Evolutionary conservation across 805 yeast genomes (phyloP).

Genomic region (Wickerhamiella lipophila): DNA sequence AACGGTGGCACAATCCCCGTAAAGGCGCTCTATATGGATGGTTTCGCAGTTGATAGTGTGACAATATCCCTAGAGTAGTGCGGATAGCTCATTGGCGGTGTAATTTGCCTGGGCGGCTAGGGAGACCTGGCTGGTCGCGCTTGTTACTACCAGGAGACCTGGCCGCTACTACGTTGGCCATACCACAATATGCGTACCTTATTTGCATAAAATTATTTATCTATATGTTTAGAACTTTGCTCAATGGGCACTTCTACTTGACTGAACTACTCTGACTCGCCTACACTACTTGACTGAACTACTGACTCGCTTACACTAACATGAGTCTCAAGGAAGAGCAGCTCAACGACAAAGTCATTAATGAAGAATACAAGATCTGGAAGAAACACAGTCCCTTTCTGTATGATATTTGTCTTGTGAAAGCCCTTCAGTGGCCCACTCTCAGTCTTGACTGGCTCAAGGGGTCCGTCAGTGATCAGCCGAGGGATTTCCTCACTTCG

Average conservation of each 20-base stretch:
- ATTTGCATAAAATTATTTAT: no score
- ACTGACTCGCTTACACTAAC: neutral
- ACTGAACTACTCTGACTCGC: no score
- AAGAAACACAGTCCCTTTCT: slow-evolving; percentile 50
- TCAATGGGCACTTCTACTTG: no score
- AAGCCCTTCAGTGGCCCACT: slow-evolving; percentile 50
- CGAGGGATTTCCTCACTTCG: slow-evolving; percentile 26
- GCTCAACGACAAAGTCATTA: slow-evolving; percentile 16
- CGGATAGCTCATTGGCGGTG: no score
- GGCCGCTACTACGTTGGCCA: no score
- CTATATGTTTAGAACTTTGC: no score
- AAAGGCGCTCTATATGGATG: neutral
- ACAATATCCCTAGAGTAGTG: neutral
- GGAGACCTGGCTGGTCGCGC: no score
- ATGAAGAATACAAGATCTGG: slow-evolving; percentile 43
- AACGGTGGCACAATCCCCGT: neutral
- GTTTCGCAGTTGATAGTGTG: neutral
- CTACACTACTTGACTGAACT: no score
- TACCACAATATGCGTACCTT: no score
- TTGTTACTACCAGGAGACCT: no score
- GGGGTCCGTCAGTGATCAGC: neutral
- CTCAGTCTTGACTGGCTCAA: slow-evolving; percentile 52
- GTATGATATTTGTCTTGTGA: slow-evolving; percentile 43
- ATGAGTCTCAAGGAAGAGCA: slow-evolving; percentile 12
- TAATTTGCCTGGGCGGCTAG: no score